phyloP scores from a whole-genome alignment of 2,329 filamentous ascomycete genomes.

The Trichoderma sp. region DNA sequence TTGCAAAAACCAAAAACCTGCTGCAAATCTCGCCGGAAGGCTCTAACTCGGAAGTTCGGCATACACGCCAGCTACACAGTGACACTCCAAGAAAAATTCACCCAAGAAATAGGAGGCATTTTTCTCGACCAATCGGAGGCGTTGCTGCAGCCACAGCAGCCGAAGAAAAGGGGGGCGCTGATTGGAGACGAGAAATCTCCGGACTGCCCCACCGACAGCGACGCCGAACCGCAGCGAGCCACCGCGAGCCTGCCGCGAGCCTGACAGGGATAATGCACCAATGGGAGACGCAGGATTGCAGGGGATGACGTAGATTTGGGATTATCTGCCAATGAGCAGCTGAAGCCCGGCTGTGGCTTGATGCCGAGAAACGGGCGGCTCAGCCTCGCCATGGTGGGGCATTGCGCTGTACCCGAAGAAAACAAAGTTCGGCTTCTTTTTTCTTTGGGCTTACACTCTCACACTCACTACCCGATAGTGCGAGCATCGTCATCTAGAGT shows the following conservation, averaged over 20 bases:
- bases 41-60: neutral
- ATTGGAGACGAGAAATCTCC: neutral
- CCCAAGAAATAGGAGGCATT: neutral
- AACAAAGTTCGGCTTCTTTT: neutral
- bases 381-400: constrained; percentile 5
- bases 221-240: constrained; percentile 4
- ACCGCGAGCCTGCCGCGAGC: neutral
- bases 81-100: neutral
- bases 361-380: constrained; percentile 12
- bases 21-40: neutral
- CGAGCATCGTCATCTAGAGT: neutral
- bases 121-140: neutral
- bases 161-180: neutral
- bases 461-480: no score
- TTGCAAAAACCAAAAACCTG: neutral
- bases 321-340: neutral
- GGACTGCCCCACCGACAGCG: neutral
- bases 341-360: neutral
- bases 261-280: neutral
- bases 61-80: neutral
- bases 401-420: neutral
- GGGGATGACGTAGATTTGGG: neutral
- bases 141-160: neutral
- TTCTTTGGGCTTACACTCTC: neutral
- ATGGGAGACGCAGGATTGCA: neutral